Percentiles rank a stretch among this genome's conserved stretches.
Conservation (phyloP, 2,329 filamentous ascomycete genomes). For the Paecilomyces niveus region DNA sequence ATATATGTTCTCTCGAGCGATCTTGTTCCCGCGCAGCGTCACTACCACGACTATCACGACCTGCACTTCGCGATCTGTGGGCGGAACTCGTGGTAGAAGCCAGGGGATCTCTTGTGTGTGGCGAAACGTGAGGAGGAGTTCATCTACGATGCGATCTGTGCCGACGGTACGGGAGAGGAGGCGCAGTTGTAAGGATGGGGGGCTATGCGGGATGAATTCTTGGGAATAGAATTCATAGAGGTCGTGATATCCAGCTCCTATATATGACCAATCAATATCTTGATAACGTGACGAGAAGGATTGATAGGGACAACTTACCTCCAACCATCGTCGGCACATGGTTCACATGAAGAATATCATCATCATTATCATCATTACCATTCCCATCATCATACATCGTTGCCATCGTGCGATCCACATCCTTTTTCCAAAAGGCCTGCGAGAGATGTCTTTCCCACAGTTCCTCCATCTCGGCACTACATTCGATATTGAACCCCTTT, state of each 20-base stretch:
- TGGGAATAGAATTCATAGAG: constrained; percentile 45
- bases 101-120: constrained; percentile 49
- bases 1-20: constrained; percentile 49
- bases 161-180: constrained; percentile 51
- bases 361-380: constrained; percentile 3
- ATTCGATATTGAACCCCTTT: constrained; percentile 47
- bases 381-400: constrained; percentile 13
- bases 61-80: constrained; percentile 49
- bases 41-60: constrained; percentile 48
- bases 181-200: constrained; percentile 40
- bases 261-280: neutral
- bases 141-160: constrained; percentile 51
- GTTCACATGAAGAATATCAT: constrained; percentile 21
- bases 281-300: neutral
- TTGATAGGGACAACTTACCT: constrained; percentile 18
- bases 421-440: constrained; percentile 14
- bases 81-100: constrained; percentile 48
- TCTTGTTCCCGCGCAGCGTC: constrained; percentile 20
- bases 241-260: constrained; percentile 2
- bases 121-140: constrained; percentile 48
- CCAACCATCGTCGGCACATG: constrained; percentile 30
- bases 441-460: constrained; percentile 33
- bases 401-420: constrained; percentile 12
- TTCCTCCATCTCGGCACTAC: constrained; percentile 26
- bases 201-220: constrained; percentile 46